Evolutionary conservation across 371 early-diverging fungal species (phyloP), one percentile per base, ranked within the genome.

Genomic region (Mortierella sp.): DNA sequence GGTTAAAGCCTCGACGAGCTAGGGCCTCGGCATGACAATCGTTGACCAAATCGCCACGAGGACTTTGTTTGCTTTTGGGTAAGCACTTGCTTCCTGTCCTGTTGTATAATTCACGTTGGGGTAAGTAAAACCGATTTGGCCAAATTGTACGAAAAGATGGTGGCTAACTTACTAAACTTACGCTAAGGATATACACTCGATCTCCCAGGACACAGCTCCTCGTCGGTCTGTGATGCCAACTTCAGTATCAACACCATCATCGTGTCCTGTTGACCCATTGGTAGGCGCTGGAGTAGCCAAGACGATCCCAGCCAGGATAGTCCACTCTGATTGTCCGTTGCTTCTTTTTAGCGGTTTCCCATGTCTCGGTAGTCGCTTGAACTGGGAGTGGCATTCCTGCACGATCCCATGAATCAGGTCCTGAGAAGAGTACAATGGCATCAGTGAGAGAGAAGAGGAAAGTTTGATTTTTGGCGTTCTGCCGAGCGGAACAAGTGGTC

Each of bases 61-160:
- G 69, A 58, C 82, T 80, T 38, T 91, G 82, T 71, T 89, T 87
- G 58, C 81, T 82, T 55, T 81, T 78, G n/a, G 88, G 82, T 48
- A 92, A 81, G 56, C 96, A 95, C 82, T 95, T 95, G 48, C 94
- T 85, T 13, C 96, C 96, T 7, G 94, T 93, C 7, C 96, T 93
- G 50, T 42, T 21, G 23, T 3, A 31, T 41, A 30, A 10, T 49
- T 55, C 53, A 46, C 7, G n/a, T n/a, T n/a, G n/a, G n/a, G n/a
- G n/a, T n/a, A n/a, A n/a, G n/a, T n/a, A n/a, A n/a, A n/a, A n/a
- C n/a, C n/a, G n/a, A n/a, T n/a, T n/a, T n/a, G n/a, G n/a, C n/a
- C n/a, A n/a, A n/a, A n/a, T n/a, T n/a, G n/a, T 9, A 24, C 26
- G 13, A 26, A 27, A 18, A 24, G 10, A 2, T 8, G 24, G 24